phyloP scores from a whole-genome alignment of 2,329 filamentous ascomycete genomes.

The Dothidotthia symphoricarpi region DNA sequence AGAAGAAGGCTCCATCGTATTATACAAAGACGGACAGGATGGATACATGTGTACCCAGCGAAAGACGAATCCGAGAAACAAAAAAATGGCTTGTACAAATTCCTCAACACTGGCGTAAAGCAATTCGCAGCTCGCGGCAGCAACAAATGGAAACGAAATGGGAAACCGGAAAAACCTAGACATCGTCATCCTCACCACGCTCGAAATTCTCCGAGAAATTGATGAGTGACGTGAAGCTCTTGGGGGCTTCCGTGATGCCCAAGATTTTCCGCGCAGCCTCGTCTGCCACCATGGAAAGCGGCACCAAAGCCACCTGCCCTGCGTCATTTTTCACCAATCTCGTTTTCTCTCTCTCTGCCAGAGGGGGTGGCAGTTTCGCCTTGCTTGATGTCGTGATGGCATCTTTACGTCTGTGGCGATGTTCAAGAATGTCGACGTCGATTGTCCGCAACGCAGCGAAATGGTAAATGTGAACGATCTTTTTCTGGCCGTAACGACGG shows the following conservation, averaged over 20 bases:
- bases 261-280: conserved; percentile 7
- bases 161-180: too few species aligned
- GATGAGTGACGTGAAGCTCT: conserved; percentile 28
- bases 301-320: conserved; percentile 26
- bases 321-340: conserved; percentile 16
- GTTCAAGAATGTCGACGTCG: conserved; percentile 50
- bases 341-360: conserved; percentile 16
- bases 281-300: conserved; percentile 26
- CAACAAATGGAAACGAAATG: too few species aligned
- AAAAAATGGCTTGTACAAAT: too few species aligned
- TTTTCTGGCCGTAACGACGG: conserved; percentile 58
- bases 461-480: conserved; percentile 61
- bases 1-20: too few species aligned
- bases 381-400: conserved; percentile 12
- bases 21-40: too few species aligned
- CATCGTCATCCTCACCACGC: conserved; percentile 18
- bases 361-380: conserved; percentile 6
- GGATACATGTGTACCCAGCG: too few species aligned
- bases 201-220: conserved; percentile 30
- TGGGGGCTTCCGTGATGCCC: conserved; percentile 10
- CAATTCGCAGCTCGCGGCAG: too few species aligned
- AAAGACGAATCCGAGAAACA: too few species aligned
- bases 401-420: conserved; percentile 40
- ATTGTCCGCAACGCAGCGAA: conserved; percentile 77
- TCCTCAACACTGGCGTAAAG: too few species aligned